These are phyloP conservation scores for Picochlorum sp. DNA, from an alignment of 139 green algal species.

Conservation along the genomic window DNA sequence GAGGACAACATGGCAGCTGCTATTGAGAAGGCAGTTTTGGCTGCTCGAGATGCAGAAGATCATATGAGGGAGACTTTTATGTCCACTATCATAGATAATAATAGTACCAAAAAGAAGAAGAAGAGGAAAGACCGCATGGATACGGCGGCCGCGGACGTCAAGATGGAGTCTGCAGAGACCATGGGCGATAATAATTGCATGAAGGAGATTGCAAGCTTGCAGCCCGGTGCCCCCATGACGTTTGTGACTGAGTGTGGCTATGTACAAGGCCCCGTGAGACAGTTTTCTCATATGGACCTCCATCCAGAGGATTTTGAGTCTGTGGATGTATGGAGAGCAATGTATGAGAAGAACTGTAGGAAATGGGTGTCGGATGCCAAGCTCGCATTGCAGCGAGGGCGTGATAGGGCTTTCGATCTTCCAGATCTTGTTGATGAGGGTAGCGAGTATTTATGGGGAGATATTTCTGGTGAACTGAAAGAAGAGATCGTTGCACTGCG, in stretches of 20 bases:
- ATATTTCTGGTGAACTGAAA: constrained; percentile 18
- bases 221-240: constrained; percentile 1
- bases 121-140: background rate
- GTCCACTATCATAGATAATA: background rate
- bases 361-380: constrained; percentile 15
- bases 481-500: constrained; percentile 24
- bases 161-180: no score
- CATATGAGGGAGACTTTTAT: background rate
- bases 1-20: constrained; percentile 12
- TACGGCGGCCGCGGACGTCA: background rate
- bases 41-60: no score
- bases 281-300: constrained; percentile 3
- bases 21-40: no score
- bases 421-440: constrained; percentile 28
- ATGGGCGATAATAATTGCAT: background rate
- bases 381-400: constrained; percentile 22
- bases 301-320: constrained; percentile 9
- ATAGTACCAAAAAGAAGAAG: background rate
- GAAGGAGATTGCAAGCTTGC: background rate
- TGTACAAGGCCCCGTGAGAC: constrained; percentile 6
- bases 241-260: constrained; percentile 5
- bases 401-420: constrained; percentile 23
- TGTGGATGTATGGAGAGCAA: constrained; percentile 1
- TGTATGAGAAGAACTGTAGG: background rate
- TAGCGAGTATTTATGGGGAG: constrained; percentile 53